Conservation (phyloP, 2,329 filamentous ascomycete genomes). For the Exophiala spinifera region DNA sequence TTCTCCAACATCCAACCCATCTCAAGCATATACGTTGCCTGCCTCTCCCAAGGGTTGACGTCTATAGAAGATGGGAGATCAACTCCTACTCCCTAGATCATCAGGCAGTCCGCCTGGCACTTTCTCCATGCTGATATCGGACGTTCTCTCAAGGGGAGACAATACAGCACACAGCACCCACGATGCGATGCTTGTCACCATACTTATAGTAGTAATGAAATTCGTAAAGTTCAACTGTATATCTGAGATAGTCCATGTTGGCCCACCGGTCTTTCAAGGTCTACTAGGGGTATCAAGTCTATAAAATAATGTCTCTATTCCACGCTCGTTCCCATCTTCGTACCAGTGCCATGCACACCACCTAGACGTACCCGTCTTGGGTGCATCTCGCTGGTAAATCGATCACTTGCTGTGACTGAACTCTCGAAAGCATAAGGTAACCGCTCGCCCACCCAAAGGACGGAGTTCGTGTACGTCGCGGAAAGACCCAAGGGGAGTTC, state of each 20-base stretch:
- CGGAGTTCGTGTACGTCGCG: too few relatives aligned
- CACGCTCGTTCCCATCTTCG: background rate
- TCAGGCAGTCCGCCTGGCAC: slow-evolving; percentile 30
- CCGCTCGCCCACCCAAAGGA: too few relatives aligned
- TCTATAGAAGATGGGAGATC: slow-evolving; percentile 52
- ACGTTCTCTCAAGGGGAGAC: slow-evolving; percentile 30
- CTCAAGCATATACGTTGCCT: slow-evolving; percentile 38
- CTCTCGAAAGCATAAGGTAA: too few relatives aligned
- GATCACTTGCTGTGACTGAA: too few relatives aligned
- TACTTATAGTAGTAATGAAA: background rate
- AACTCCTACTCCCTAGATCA: slow-evolving; percentile 28
- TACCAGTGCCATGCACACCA: too few relatives aligned
- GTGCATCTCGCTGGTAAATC: too few relatives aligned
- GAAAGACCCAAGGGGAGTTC: too few relatives aligned
- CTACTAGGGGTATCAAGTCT: slow-evolving; percentile 6
- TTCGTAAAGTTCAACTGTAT: background rate
- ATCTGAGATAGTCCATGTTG: too few relatives aligned
- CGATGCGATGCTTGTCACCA: too few relatives aligned
- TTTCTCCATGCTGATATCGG: slow-evolving; percentile 20
- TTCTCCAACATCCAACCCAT: slow-evolving; percentile 26
- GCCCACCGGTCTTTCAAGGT: background rate
- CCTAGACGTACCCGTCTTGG: too few relatives aligned
- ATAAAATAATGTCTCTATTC: background rate
- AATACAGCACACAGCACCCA: too few relatives aligned
- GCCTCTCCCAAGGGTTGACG: slow-evolving; percentile 38